Percentiles rank a stretch among this genome's conserved stretches.
Conservation (phyloP, 2,329 filamentous ascomycete species). For the Sporothrix pseudoabietina region DNA sequence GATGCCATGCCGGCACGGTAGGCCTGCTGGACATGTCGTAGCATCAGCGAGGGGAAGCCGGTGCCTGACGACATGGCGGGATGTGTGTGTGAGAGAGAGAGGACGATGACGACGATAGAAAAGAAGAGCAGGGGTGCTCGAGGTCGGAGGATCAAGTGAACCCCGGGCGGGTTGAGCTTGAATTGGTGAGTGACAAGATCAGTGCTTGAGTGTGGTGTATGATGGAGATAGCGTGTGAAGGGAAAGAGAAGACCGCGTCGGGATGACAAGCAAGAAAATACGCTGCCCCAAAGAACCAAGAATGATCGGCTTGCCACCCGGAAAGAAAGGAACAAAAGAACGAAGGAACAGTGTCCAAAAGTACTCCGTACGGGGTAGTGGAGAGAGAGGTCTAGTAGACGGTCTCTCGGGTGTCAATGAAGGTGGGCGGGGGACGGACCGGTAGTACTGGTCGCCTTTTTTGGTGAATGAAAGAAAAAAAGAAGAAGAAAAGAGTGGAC, state of each 20-base stretch:
- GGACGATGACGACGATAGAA: neutral
- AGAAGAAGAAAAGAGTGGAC: neutral
- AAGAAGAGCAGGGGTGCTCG: neutral
- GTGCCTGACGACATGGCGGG: neutral
- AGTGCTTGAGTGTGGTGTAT: neutral
- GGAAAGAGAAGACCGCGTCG: neutral
- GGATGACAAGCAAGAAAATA: neutral
- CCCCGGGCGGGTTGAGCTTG: neutral
- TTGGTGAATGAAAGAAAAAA: neutral
- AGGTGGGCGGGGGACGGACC: neutral
- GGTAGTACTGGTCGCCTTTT: neutral
- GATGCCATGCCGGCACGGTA: slow-evolving; percentile 17
- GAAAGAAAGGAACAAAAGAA: neutral
- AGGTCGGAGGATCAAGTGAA: neutral
- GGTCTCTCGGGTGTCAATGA: neutral
- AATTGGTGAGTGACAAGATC: neutral
- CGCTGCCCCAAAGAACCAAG: neutral
- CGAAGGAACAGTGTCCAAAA: neutral
- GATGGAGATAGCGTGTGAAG: neutral
- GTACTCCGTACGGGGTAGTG: slow-evolving; percentile 12
- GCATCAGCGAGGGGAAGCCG: neutral
- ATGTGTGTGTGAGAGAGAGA: neutral
- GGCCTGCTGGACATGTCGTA: slow-evolving; percentile 14
- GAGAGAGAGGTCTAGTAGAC: neutral
- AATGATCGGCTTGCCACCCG: neutral